These are phyloP conservation scores for Penicillium aurantiogriseum DNA, from an alignment of 2,329 filamentous ascomycete genomes.

Conservation along the genomic window DNA sequence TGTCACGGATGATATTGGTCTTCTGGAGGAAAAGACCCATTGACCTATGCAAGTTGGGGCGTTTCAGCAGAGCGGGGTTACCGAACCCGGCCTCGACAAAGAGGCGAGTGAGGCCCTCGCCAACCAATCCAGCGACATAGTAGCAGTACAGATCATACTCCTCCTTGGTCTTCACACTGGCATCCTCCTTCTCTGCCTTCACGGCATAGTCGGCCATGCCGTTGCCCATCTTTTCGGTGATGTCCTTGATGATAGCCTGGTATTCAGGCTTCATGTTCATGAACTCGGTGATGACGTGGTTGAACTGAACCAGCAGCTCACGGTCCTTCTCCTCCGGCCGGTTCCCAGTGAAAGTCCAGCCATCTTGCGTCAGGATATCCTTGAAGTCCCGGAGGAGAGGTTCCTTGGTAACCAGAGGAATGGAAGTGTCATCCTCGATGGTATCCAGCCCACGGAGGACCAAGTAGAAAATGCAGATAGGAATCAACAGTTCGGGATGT, in stretches of 20 bases:
- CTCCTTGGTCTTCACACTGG: slow-evolving; percentile 76
- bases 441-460: slow-evolving; percentile 90
- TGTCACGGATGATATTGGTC: slow-evolving; percentile 97
- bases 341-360: slow-evolving; percentile 86
- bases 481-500: slow-evolving; percentile 87
- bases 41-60: slow-evolving; percentile 79
- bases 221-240: slow-evolving; percentile 91
- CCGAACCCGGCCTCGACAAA: slow-evolving; percentile 86
- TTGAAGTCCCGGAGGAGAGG: slow-evolving; percentile 82
- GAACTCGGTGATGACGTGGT: slow-evolving; percentile 81
- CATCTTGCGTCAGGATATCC: slow-evolving; percentile 72
- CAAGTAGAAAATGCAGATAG: slow-evolving; percentile 89
- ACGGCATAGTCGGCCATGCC: slow-evolving; percentile 96
- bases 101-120: slow-evolving; percentile 84
- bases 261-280: slow-evolving; percentile 85
- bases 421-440: slow-evolving; percentile 98
- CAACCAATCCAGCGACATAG: slow-evolving; percentile 97
- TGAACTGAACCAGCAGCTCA: slow-evolving; percentile 87
- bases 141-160: slow-evolving; percentile 98
- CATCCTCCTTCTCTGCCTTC: slow-evolving; percentile 75
- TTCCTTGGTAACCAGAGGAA: slow-evolving; percentile 77
- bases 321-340: slow-evolving; percentile 91
- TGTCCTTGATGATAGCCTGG: slow-evolving; percentile 83
- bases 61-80: slow-evolving; percentile 77
- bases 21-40: slow-evolving; percentile 99